Percentiles rank a stretch among this genome's conserved stretches.
Evolutionary conservation across 148 eudicot genomes (phyloP).

Genomic region (Chenopodium suecicum): DNA sequence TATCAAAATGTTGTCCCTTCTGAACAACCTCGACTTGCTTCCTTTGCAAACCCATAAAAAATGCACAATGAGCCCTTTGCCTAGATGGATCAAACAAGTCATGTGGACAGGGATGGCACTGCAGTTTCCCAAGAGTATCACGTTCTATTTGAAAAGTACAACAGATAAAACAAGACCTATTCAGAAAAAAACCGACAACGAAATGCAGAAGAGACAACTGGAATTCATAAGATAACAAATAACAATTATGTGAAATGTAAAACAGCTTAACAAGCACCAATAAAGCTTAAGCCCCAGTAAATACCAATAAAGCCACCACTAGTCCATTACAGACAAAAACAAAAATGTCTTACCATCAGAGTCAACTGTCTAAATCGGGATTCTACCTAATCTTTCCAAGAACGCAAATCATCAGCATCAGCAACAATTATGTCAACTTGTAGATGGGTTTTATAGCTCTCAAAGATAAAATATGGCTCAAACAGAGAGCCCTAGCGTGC

Average conservation of each 20-base stretch:
- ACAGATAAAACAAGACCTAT: not conserved
- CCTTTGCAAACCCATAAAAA: slow-evolving; percentile 82
- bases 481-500: slow-evolving; percentile 61
- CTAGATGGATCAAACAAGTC: slow-evolving; percentile 58
- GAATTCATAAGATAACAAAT: not conserved
- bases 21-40: slow-evolving; percentile 65
- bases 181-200: not conserved
- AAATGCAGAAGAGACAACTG: not conserved
- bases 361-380: slow-evolving; percentile 85
- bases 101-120: slow-evolving; percentile 86
- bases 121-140: slow-evolving; percentile 70
- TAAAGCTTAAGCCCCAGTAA: not conserved
- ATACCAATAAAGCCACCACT: not conserved
- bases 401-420: slow-evolving; percentile 65
- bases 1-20: slow-evolving; percentile 81
- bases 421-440: slow-evolving; percentile 73
- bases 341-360: slow-evolving; percentile 54
- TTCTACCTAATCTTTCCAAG: slow-evolving; percentile 97
- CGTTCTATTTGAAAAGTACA: slow-evolving; percentile 74
- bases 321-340: not conserved
- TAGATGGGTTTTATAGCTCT: slow-evolving; percentile 77
- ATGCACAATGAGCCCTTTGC: slow-evolving; percentile 64
- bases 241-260: not conserved
- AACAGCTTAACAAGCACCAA: not conserved
- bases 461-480: slow-evolving; percentile 76